Base-by-base conservation (phyloP, 2,329 filamentous ascomycete species). In the Diplodia scrobiculata region DNA sequence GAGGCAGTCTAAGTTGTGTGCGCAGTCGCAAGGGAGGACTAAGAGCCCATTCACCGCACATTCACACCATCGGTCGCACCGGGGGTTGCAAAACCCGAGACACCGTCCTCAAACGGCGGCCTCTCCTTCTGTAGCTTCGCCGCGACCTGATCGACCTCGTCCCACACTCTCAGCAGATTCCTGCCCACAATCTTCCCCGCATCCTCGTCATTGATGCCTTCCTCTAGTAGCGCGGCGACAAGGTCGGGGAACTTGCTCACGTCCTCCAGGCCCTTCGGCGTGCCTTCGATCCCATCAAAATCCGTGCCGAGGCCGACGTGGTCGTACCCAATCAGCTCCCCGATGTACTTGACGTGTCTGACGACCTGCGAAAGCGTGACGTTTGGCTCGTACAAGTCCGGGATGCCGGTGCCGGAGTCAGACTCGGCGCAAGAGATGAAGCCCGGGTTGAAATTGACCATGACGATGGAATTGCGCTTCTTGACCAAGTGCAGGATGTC, bases 241-340 rank as follows among this genome's bases (percentile, higher is more conserved):
- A 97, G 79, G 66, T 89, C 86, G 0, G 92, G 93, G 72, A 89
- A 96, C 74, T 91, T 91, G 58, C 88, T 87, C 6, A 97, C 92
- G 75, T 97, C 92, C 45, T 95, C 91, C 55, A 98, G 78, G 0
- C 93, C 94, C 64, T 80, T 75, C 0, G 93, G 92, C 4, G 87
- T 87, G 0, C 71, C 76, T 1, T 76, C 73, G 66, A 93, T 93
- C 9, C 87, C 94, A 75, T 97, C 93, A 75, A 93, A 97, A 76
- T 98, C 94, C 63, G 90, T 92, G 0, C 94, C 94, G 19, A 97
- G 78, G 0, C 93, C 94, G 17, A 97, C 92, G 74, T 97, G 86
- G 48, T 93, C 90, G 71, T 90, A 97, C 2, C 94, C 94, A 68
- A 97, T 91, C 36, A 89, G 79, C 53, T 90, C 82, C 2, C 91